Percentiles rank a stretch among this genome's conserved stretches.
Evolutionary conservation across 345 rosid genomes (phyloP).

Genomic region (Moringa oleifera): DNA sequence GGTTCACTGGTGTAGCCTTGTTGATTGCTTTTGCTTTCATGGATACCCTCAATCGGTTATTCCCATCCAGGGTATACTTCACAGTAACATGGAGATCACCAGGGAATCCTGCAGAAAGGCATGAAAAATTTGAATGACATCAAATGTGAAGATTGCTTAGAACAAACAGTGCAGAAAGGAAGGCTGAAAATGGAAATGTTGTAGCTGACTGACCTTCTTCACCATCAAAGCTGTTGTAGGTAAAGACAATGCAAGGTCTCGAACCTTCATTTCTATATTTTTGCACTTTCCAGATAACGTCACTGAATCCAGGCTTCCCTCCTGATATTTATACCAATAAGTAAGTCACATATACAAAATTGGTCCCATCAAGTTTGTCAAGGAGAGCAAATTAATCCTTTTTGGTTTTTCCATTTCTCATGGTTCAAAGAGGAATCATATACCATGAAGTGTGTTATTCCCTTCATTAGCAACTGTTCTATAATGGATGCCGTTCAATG

Average conservation of each 20-base stretch:
- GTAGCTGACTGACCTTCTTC: constrained; percentile 50
- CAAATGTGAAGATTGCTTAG: too few species aligned
- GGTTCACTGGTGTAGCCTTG: constrained; percentile 76
- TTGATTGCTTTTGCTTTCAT: constrained; percentile 73
- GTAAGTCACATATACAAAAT: neutral
- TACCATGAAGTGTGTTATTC: constrained; percentile 84
- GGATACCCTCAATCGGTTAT: constrained; percentile 36
- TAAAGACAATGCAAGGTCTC: constrained; percentile 51
- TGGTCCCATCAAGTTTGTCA: too few species aligned
- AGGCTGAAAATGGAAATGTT: neutral
- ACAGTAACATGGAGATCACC: constrained; percentile 51
- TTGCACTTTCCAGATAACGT: constrained; percentile 64
- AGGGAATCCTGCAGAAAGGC: constrained; percentile 63
- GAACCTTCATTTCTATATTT: constrained; percentile 34
- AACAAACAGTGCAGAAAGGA: neutral
- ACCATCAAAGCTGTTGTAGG: constrained; percentile 65
- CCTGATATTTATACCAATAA: constrained; percentile 27
- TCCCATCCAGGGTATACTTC: constrained; percentile 34
- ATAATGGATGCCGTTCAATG: constrained; percentile 53
- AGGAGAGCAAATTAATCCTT: too few species aligned
- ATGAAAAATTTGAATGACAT: neutral
- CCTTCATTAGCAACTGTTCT: constrained; percentile 70
- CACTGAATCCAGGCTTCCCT: constrained; percentile 72
- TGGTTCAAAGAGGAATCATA: constrained; percentile 2
- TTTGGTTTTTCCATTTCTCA: neutral